A percentile compares a stretch with the other conserved stretches of the same genome.
Conservation (phyloP, 2,329 filamentous ascomycete genomes). For the Xylaria sp. region DNA sequence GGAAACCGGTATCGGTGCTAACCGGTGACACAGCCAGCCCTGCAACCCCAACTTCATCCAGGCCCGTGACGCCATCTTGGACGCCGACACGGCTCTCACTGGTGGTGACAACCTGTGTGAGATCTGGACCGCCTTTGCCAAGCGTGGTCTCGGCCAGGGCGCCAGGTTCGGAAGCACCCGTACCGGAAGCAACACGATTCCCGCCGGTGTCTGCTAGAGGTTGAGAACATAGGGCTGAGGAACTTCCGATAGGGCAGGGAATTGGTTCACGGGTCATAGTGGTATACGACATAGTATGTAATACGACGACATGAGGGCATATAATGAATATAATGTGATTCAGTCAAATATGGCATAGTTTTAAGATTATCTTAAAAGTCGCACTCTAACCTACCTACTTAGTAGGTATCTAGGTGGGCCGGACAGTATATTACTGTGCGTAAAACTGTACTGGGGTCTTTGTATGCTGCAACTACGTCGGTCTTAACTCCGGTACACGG, state of each 20-base stretch:
- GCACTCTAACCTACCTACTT: no score
- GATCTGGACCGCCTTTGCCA: constrained; percentile 58
- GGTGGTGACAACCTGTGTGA: constrained; percentile 53
- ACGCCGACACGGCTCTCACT: constrained; percentile 55
- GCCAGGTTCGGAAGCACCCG: constrained; percentile 36
- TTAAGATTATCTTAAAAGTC: not conserved
- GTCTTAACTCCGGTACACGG: not conserved
- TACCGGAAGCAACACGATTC: constrained; percentile 40
- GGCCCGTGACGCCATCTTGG: constrained; percentile 55
- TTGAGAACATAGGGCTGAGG: not conserved
- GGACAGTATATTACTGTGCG: no score
- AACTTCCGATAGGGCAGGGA: not conserved
- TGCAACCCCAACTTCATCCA: constrained; percentile 57
- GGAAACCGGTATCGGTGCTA: not conserved
- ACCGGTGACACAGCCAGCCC: constrained; percentile 45
- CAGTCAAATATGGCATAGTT: no score
- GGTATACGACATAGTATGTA: constrained; percentile 8
- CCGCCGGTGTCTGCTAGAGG: constrained; percentile 40
- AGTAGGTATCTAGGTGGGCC: no score
- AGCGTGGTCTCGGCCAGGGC: constrained; percentile 53
- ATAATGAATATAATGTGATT: no score
- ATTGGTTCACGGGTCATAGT: not conserved
- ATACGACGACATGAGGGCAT: not conserved
- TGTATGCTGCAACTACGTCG: no score
- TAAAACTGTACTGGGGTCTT: no score